Evolutionary conservation across 257 asterid species (phyloP).

Genomic region (Penstemon barbatus): DNA sequence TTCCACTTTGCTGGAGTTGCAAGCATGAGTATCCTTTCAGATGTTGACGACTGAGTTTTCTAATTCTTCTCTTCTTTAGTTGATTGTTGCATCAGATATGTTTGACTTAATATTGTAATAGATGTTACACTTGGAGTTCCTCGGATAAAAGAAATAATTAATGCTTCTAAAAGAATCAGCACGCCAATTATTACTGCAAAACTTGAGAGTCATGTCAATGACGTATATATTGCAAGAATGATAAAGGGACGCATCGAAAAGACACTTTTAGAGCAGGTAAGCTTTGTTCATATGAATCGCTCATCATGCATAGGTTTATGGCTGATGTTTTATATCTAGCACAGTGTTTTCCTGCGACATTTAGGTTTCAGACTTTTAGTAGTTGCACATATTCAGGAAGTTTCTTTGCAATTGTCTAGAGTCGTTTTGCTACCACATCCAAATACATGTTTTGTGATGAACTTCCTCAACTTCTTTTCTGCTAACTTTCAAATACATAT

Average conservation of each 20-base stretch:
- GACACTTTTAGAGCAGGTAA: conserved; percentile 86
- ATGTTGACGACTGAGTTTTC: conserved; percentile 24
- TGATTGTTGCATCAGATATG: conserved; percentile 26
- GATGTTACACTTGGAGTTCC: conserved; percentile 99
- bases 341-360: not conserved
- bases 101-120: conserved; percentile 51
- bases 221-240: conserved; percentile 51
- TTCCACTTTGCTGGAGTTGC: conserved; percentile 99
- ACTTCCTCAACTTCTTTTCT: not conserved
- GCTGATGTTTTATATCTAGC: conserved; percentile 1
- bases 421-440: conserved; percentile 10
- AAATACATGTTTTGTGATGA: not conserved
- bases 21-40: conserved; percentile 97
- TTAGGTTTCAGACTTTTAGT: conserved; percentile 10
- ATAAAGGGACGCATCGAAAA: conserved; percentile 82
- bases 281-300: conserved; percentile 20
- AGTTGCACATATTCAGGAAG: not conserved
- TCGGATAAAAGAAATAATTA: conserved; percentile 80
- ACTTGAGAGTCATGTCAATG: conserved; percentile 47
- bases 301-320: conserved; percentile 6
- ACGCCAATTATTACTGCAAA: conserved; percentile 82
- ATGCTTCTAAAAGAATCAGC: conserved; percentile 78
- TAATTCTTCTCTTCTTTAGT: not conserved
- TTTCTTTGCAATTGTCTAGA: conserved; percentile 4
- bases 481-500: not conserved